A percentile compares a stretch with the other conserved stretches of the same genome.
Evolutionary conservation across 192 early-diverging fungal genomes (phyloP).

Genomic region (Rhizoclosmatium globosum): DNA sequence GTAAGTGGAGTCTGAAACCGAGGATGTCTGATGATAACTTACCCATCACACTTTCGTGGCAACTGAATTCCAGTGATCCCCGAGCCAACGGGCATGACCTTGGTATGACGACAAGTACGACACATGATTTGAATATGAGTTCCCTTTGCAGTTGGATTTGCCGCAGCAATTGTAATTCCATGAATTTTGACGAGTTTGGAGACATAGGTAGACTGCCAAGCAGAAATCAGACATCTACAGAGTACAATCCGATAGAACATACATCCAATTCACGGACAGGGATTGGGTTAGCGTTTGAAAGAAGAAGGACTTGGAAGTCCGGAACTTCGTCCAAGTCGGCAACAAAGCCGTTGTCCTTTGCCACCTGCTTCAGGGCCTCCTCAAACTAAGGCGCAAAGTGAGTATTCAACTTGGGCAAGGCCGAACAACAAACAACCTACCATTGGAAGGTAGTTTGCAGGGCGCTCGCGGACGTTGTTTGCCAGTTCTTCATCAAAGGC

Average conservation of each 20-base stretch:
- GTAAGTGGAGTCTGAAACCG: neutral
- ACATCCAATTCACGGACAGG: slow-evolving; percentile 92
- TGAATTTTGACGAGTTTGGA: slow-evolving; percentile 93
- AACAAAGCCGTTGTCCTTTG: slow-evolving; percentile 70
- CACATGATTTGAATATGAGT: slow-evolving; percentile 91
- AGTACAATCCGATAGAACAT: slow-evolving; percentile 32
- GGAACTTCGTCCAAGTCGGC: slow-evolving; percentile 59
- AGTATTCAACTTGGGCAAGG: neutral
- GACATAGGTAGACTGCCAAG: slow-evolving; percentile 75
- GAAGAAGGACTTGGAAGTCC: slow-evolving; percentile 89
- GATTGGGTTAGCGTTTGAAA: slow-evolving; percentile 84
- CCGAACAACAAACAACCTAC: slow-evolving; percentile 52
- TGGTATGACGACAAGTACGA: slow-evolving; percentile 83
- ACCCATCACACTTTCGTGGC: slow-evolving; percentile 90
- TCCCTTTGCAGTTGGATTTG: slow-evolving; percentile 86
- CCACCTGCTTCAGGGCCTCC: slow-evolving; percentile 79
- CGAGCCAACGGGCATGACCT: slow-evolving; percentile 79
- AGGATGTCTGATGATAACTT: slow-evolving; percentile 17
- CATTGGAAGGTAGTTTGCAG: slow-evolving; percentile 82
- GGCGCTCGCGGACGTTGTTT: slow-evolving; percentile 78
- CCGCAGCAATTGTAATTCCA: slow-evolving; percentile 95
- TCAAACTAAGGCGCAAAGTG: slow-evolving; percentile 74
- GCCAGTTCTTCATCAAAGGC: slow-evolving; percentile 86
- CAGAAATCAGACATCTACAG: slow-evolving; percentile 6
- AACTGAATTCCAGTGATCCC: slow-evolving; percentile 87